phyloP scores from a whole-genome alignment of 768 basidiomycete genomes.

The Macrolepiota fuliginosa region DNA sequence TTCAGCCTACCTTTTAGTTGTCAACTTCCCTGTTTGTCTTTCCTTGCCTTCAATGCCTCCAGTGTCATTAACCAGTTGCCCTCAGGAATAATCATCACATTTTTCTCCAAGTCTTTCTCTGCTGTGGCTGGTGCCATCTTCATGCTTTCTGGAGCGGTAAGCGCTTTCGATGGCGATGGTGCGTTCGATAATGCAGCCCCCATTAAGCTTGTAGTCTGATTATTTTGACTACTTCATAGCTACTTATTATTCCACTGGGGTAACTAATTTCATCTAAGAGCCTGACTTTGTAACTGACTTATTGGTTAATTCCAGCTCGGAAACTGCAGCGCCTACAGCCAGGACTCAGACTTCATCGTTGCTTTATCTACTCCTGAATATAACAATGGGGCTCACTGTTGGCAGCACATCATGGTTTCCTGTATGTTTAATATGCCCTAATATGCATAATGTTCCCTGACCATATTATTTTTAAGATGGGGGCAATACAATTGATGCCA shows the following conservation, averaged over 20 bases:
- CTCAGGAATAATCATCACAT: constrained; percentile 2
- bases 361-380: constrained; percentile 22
- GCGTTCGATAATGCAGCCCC: neutral
- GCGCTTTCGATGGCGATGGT: constrained; percentile 19
- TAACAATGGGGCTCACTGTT: constrained; percentile 20
- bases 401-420: constrained; percentile 20
- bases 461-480: constrained; percentile 17
- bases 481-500: constrained; percentile 22
- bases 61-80: neutral
- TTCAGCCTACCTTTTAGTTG: neutral
- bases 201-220: neutral
- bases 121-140: neutral
- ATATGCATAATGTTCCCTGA: neutral
- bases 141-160: constrained; percentile 3
- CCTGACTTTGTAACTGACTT: neutral
- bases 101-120: neutral
- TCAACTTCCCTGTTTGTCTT: neutral
- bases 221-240: constrained; percentile 14
- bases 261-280: constrained; percentile 6
- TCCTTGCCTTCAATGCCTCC: neutral
- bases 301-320: constrained; percentile 19
- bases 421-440: constrained; percentile 15
- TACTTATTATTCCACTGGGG: constrained; percentile 21
- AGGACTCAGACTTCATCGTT: constrained; percentile 21
- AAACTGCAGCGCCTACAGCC: constrained; percentile 21